Conservation (phyloP, 306 rosid species). For the Lathyrus tuberosus region DNA sequence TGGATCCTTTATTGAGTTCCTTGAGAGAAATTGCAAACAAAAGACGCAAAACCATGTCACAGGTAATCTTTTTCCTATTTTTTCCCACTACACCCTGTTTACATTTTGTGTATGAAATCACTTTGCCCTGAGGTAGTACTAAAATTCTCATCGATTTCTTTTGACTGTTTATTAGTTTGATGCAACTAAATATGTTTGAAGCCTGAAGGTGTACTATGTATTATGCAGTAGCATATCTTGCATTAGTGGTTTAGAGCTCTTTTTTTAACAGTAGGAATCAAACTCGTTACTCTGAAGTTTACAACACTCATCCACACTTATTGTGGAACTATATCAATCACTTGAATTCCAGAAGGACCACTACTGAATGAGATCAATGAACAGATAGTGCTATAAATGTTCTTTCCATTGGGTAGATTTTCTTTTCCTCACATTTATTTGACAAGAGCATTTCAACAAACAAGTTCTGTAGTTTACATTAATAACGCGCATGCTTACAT, state of each 20-base stretch:
- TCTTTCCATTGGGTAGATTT: not conserved
- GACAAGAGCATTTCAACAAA: not conserved
- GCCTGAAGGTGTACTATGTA: not conserved
- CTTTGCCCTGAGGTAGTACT: not conserved
- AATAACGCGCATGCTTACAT: not conserved
- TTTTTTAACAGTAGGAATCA: not conserved
- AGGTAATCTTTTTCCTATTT: constrained; percentile 45
- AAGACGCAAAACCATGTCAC: constrained; percentile 79
- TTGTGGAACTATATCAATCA: not conserved
- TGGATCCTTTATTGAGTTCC: constrained; percentile 71
- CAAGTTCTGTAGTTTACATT: constrained; percentile 1
- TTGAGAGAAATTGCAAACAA: constrained; percentile 63
- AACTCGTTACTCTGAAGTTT: not conserved
- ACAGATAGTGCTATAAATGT: constrained; percentile 3
- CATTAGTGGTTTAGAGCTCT: not conserved
- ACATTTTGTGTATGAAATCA: not conserved
- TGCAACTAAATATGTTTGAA: not conserved
- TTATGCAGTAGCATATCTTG: not conserved
- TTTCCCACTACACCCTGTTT: not conserved
- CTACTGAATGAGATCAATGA: not conserved
- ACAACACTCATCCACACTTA: not conserved
- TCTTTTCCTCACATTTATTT: not conserved
- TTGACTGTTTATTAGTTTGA: not conserved
- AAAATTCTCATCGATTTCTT: not conserved
- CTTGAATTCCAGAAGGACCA: not conserved